Conservation (phyloP, 2,329 filamentous ascomycete genomes). For the Aspergillus oerlinghausenensis region DNA sequence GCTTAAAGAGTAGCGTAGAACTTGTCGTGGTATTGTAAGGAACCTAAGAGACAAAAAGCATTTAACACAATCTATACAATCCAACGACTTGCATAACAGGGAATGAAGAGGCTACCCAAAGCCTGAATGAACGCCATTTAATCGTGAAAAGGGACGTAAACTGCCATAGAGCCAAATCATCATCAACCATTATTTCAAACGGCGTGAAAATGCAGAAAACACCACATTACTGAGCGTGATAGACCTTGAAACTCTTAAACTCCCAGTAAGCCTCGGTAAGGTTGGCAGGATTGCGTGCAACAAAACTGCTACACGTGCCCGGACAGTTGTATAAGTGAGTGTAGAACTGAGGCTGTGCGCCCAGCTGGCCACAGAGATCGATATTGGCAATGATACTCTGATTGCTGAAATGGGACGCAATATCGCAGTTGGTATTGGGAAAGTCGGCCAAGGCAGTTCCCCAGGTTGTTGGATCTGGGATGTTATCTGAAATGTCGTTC, state of each 20-base stretch:
- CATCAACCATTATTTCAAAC: background rate
- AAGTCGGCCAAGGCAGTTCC: slow-evolving; percentile 61
- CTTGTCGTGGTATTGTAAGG: background rate
- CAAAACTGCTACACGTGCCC: slow-evolving; percentile 53
- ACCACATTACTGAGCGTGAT: slow-evolving; percentile 32
- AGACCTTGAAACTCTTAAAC: slow-evolving; percentile 59
- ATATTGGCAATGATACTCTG: slow-evolving; percentile 65
- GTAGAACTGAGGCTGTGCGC: slow-evolving; percentile 34
- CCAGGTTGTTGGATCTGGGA: slow-evolving; percentile 59
- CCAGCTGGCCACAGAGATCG: slow-evolving; percentile 58
- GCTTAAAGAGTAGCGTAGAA: background rate
- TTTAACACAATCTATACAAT: background rate
- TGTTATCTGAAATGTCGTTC: slow-evolving; percentile 46
- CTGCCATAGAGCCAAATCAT: background rate
- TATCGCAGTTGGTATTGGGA: slow-evolving; percentile 58
- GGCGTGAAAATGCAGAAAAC: background rate
- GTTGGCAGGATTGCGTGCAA: slow-evolving; percentile 52
- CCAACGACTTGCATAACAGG: background rate
- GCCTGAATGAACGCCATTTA: background rate
- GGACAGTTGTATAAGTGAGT: slow-evolving; percentile 39
- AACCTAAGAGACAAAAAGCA: background rate
- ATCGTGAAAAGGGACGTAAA: background rate
- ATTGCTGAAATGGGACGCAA: slow-evolving; percentile 57
- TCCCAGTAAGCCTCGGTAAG: slow-evolving; percentile 63
- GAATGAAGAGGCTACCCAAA: background rate